Evolutionary conservation across 1,284 basidiomycete species (phyloP).

Genomic region (Caloboletus firmus): DNA sequence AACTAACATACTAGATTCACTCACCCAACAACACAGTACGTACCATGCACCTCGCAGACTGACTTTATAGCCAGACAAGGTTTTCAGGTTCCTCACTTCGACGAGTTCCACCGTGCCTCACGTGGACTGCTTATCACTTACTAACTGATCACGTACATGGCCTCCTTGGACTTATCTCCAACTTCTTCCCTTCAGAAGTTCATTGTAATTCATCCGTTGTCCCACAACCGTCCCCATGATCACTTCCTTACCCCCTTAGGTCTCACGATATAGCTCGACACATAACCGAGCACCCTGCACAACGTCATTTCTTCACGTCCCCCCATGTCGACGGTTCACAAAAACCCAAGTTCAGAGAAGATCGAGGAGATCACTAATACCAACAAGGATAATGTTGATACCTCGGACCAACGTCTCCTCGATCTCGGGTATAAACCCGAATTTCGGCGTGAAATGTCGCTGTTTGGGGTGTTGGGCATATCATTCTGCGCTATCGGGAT

Average conservation of each 20-base stretch:
- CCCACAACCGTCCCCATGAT: slow-evolving; percentile 18
- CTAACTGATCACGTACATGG: neutral
- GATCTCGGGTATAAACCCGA: slow-evolving; percentile 57
- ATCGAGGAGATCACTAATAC: slow-evolving; percentile 9
- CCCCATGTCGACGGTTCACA: slow-evolving; percentile 12
- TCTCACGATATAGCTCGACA: neutral
- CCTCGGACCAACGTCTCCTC: slow-evolving; percentile 45
- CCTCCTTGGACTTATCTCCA: neutral
- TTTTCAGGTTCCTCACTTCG: neutral
- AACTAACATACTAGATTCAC: neutral
- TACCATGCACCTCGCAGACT: neutral
- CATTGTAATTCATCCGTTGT: neutral
- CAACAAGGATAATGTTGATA: slow-evolving; percentile 4
- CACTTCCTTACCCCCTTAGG: neutral
- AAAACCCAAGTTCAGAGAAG: slow-evolving; percentile 10
- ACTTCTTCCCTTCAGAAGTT: neutral
- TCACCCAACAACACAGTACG: neutral
- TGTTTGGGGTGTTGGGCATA: slow-evolving; percentile 60
- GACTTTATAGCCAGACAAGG: neutral
- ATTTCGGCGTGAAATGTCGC: slow-evolving; percentile 58
- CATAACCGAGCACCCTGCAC: neutral
- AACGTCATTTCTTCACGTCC: neutral
- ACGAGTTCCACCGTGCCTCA: neutral
- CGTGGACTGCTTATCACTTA: slow-evolving; percentile 4
- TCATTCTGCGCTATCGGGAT: slow-evolving; percentile 63